Evolutionary conservation across 805 yeast genomes (phyloP), one percentile per base, ranked within the genome.

Genomic region (Barnettozyma californica): DNA sequence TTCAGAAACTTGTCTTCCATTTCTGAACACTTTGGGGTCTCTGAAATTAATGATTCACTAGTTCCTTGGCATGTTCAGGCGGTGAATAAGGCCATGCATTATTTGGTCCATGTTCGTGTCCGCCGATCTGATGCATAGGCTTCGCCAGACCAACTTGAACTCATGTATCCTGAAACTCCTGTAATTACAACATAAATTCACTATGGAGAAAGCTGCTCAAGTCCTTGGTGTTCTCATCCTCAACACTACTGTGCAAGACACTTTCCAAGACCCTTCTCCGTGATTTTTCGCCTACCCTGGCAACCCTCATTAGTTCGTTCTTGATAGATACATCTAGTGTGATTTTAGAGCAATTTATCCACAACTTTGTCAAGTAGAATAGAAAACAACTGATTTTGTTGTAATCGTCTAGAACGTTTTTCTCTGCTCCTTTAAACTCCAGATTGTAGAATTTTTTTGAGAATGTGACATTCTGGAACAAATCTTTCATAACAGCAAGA

Each of bases 21-120:
- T 45, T 67, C 46, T 57, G 75, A 75, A 21, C 54, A 62, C 13
- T 69, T 66, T 51, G 69, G 71, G 7, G 65, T 67, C 5, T 57
- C 66, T 4, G 63, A 60, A 23, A 62, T 64, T 6, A 58, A 55
- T 4, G 61, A 63, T 13, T 67, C 77, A 0, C 65, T 81, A 35
- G 69, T 81, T 2, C 95, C 95, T 23, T 83, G 90, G 84, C 92
- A 87, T 62, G 74, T 86, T 21, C 65, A 77, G 13, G 81, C 89
- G 0, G 94, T 87, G 10, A 72, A 77, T 27, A 84, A 81, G 56
- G 70, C 79, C 53, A 64, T 86, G 58, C 78, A 74, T 43, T 75
- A 74, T 44, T 63, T 86, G 48, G 77, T 79, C 1, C 89, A 85
- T 61, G 63, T 84, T 4, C 67, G 69, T 35, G 83, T 83, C 4